Base-by-base conservation (phyloP, 2,329 filamentous ascomycete genomes). In the Cladorrhinum sp. region DNA sequence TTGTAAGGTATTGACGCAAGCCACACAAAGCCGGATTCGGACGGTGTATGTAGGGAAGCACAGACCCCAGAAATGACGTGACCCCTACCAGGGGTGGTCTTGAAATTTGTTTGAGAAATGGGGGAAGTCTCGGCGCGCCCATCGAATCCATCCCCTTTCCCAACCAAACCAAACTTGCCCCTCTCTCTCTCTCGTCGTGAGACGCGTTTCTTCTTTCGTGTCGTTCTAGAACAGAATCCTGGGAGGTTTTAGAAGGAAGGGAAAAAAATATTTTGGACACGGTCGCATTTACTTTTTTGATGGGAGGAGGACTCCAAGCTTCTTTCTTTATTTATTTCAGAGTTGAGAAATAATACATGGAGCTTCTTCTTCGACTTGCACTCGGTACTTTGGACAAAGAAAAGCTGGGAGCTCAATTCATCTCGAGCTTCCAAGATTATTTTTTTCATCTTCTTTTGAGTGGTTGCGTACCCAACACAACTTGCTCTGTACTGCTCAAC, bases 31-130 rank as follows among this genome's bases (percentile, higher is more conserved):
- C 42, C 18, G 7, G 42, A 20, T 46, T 46, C 42, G 42, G 42
- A 46, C 16, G 36, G 36, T 7, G 18, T 21, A 5, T 5, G 5
- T 5, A 50, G 8, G 14, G 51, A 18, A 23, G 53, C 39, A 57
- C 54, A 49, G 54, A 49, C 36, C 39, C 42, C 7, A 2, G 10
- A 51, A 51, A 57, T 57, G 54, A 57, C 54, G 54, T 57, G 54
- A 57, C 39, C 42, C n/a, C 33, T n/a, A 42, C 16, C 36, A 57
- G 54, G 54, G 39, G 23, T 28, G 39, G n/a, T n/a, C n/a, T n/a
- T 21, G 54, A 49, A 49, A 48, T 55, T 46, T 55, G 53, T 55
- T 55, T 36, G 39, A 55, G 53, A 46, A 55, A 55, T 36, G 33
- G 33, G 33, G 33, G 33, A 36, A 36, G 33, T 36, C 33, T 36